Percentiles rank a stretch among this genome's conserved stretches.
Evolutionary conservation across 257 asterid genomes (phyloP).

Genomic region (Thymus mandschuricus): DNA sequence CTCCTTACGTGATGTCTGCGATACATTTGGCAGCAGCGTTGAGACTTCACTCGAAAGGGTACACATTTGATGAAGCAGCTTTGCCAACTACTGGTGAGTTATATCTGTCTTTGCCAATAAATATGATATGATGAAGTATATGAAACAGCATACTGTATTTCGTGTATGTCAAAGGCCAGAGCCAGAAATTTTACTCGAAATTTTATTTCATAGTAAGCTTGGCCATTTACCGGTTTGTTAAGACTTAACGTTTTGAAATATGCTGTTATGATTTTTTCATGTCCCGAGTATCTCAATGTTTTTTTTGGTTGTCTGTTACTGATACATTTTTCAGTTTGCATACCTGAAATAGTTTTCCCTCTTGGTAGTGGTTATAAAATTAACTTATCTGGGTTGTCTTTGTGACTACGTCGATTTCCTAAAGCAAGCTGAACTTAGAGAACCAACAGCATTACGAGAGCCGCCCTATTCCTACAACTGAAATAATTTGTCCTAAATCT

Average conservation of each 20-base stretch:
- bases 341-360: slow-evolving; percentile 16
- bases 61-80: slow-evolving; percentile 56
- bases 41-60: slow-evolving; percentile 57
- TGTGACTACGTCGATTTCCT: slow-evolving; percentile 3
- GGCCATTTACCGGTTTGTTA: slow-evolving; percentile 12
- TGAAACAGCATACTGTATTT: background rate
- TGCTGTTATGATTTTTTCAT: background rate
- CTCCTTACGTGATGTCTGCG: slow-evolving; percentile 78
- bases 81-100: slow-evolving; percentile 70
- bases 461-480: background rate
- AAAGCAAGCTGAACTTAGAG: slow-evolving; percentile 9
- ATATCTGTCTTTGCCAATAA: slow-evolving; percentile 16
- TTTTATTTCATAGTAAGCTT: background rate
- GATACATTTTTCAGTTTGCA: background rate
- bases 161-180: background rate
- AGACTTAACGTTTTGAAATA: background rate
- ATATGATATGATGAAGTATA: background rate
- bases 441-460: background rate
- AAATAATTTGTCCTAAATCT: background rate
- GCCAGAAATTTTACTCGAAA: background rate
- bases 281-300: background rate
- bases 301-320: background rate
- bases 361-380: background rate
- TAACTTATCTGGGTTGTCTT: slow-evolving; percentile 12
- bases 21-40: slow-evolving; percentile 78